Evolutionary conservation across 129 eudicot species (phyloP).

Genomic region (Ambrosia artemisiifolia): DNA sequence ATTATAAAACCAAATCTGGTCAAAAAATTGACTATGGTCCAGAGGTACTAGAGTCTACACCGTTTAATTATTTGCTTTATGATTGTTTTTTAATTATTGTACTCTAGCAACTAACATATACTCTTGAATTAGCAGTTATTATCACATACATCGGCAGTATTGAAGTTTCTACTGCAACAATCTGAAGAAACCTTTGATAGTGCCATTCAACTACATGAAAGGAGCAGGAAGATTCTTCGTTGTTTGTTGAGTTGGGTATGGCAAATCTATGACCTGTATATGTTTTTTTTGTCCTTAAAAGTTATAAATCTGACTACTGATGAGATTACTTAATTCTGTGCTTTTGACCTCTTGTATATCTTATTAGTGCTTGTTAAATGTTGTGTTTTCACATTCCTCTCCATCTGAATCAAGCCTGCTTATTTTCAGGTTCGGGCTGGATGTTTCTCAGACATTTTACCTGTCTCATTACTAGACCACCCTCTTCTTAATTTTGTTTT

Average conservation of each 20-base stretch:
- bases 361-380: neutral
- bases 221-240: slow-evolving; percentile 76
- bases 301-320: neutral
- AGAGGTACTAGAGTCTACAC: slow-evolving; percentile 52
- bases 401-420: slow-evolving; percentile 21
- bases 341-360: slow-evolving; percentile 4
- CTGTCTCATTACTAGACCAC: slow-evolving; percentile 59
- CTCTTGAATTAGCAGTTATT: slow-evolving; percentile 56
- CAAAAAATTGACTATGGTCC: slow-evolving; percentile 53
- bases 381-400: slow-evolving; percentile 11
- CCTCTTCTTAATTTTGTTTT: slow-evolving; percentile 87
- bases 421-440: slow-evolving; percentile 91
- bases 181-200: slow-evolving; percentile 53
- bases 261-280: slow-evolving; percentile 5
- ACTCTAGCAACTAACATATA: neutral
- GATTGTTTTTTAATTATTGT: neutral
- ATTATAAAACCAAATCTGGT: slow-evolving; percentile 42
- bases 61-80: neutral
- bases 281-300: slow-evolving; percentile 16
- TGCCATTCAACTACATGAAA: slow-evolving; percentile 50
- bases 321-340: slow-evolving; percentile 1
- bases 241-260: slow-evolving; percentile 98
- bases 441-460: slow-evolving; percentile 71
- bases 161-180: slow-evolving; percentile 75
- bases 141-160: slow-evolving; percentile 68